Evolutionary conservation across 2,329 filamentous ascomycete genomes (phyloP).

Genomic region (Coniochaeta prunicola): DNA sequence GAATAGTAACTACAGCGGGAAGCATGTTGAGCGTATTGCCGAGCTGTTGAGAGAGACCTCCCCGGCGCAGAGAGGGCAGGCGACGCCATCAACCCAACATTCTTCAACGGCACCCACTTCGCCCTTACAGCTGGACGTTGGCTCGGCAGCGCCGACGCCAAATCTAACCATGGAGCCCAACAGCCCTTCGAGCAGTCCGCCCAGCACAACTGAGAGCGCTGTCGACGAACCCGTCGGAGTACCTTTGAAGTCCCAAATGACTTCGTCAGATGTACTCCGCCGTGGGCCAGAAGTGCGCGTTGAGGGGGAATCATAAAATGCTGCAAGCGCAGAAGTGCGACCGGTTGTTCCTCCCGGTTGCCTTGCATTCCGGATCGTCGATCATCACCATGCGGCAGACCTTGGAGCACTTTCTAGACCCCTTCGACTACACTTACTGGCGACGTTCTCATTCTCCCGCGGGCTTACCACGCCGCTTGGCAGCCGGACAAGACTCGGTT

Average conservation of each 20-base stretch:
- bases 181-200: slow-evolving; percentile 59
- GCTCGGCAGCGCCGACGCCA: slow-evolving; percentile 55
- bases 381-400: not conserved
- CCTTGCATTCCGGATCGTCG: not conserved
- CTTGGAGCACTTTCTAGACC: no score
- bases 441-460: no score
- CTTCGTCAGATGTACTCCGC: not conserved
- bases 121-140: slow-evolving; percentile 35
- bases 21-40: slow-evolving; percentile 60
- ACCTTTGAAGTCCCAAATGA: not conserved
- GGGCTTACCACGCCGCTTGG: no score
- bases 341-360: not conserved
- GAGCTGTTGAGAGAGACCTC: slow-evolving; percentile 30
- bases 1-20: slow-evolving; percentile 52
- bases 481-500: no score
- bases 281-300: slow-evolving; percentile 5
- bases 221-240: slow-evolving; percentile 28
- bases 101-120: slow-evolving; percentile 20
- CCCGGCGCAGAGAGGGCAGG: not conserved
- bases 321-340: not conserved
- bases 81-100: not conserved
- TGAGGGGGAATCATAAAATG: not conserved
- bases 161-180: slow-evolving; percentile 62
- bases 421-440: no score
- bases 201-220: slow-evolving; percentile 55